phyloP scores from a whole-genome alignment of 2,329 filamentous ascomycete species.

The Furcasterigmium furcatum region DNA sequence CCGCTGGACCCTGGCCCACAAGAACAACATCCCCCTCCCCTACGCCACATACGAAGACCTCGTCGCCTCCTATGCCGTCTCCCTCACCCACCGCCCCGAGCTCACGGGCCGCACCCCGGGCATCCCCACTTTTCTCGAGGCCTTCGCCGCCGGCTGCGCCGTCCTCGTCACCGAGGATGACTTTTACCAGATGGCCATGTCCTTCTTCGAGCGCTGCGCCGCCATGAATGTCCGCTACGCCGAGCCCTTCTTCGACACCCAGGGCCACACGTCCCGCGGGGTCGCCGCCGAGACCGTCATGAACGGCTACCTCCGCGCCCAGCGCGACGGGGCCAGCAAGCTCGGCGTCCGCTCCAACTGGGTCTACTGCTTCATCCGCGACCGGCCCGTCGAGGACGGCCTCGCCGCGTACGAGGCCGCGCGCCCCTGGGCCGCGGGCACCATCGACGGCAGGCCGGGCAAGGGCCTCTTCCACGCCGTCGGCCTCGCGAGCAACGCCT shows the following conservation, averaged over 20 bases:
- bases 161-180: constrained; percentile 64
- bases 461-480: constrained; percentile 39
- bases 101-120: constrained; percentile 26
- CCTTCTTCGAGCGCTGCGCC: constrained; percentile 65
- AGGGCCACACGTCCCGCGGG: constrained; percentile 65
- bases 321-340: constrained; percentile 19
- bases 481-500: constrained; percentile 43
- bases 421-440: constrained; percentile 28
- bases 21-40: constrained; percentile 64
- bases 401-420: constrained; percentile 32
- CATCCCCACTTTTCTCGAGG: constrained; percentile 57
- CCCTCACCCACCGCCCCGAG: constrained; percentile 32
- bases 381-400: constrained; percentile 32
- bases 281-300: constrained; percentile 62
- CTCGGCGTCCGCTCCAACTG: constrained; percentile 27
- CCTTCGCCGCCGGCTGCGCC: constrained; percentile 75
- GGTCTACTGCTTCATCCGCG: constrained; percentile 40
- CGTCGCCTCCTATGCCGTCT: constrained; percentile 53
- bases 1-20: constrained; percentile 64
- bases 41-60: constrained; percentile 61
- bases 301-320: constrained; percentile 43
- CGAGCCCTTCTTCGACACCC: constrained; percentile 82
- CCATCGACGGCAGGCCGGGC: constrained; percentile 18
- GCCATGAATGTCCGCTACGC: constrained; percentile 66
- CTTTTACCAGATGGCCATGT: constrained; percentile 69